phyloP scores from a whole-genome alignment of 225 moss, liverwort and hornwort genomes.

The Rhytidiadelphus loreus region DNA sequence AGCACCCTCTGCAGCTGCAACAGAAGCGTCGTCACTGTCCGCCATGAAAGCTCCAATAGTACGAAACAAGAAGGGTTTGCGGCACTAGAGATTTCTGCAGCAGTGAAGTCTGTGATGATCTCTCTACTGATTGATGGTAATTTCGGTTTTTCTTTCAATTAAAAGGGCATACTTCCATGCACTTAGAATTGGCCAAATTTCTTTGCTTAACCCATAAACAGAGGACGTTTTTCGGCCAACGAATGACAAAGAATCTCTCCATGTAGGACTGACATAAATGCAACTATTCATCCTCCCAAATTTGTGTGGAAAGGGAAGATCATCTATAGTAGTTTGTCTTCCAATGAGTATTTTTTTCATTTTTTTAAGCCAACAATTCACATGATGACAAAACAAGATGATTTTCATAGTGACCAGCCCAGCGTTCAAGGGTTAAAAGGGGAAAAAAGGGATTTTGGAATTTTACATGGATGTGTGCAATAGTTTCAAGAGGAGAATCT shows the following conservation, averaged over 20 bases:
- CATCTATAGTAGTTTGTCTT: too few species aligned
- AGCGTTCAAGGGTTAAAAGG: too few species aligned
- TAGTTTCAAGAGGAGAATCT: neutral
- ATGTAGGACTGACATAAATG: too few species aligned
- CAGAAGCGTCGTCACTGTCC: neutral
- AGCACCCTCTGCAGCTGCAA: neutral
- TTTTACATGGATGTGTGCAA: neutral
- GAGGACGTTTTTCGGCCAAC: too few species aligned
- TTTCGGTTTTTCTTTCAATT: neutral
- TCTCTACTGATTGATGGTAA: neutral
- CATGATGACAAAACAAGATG: too few species aligned
- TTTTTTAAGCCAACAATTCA: too few species aligned
- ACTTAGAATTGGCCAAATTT: neutral
- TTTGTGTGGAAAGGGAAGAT: too few species aligned
- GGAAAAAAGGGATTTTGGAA: rapidly evolving
- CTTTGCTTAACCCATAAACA: too few species aligned
- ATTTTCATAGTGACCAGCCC: too few species aligned
- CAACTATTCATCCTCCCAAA: too few species aligned
- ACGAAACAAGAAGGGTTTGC: neutral
- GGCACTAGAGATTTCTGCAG: neutral
- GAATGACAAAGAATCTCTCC: too few species aligned
- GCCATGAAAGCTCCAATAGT: neutral
- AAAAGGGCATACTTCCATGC: neutral
- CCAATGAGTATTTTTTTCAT: too few species aligned
- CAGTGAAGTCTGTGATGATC: neutral